Evolutionary conservation across 129 eudicot genomes (phyloP).

Genomic region (Flaveria linearis): DNA sequence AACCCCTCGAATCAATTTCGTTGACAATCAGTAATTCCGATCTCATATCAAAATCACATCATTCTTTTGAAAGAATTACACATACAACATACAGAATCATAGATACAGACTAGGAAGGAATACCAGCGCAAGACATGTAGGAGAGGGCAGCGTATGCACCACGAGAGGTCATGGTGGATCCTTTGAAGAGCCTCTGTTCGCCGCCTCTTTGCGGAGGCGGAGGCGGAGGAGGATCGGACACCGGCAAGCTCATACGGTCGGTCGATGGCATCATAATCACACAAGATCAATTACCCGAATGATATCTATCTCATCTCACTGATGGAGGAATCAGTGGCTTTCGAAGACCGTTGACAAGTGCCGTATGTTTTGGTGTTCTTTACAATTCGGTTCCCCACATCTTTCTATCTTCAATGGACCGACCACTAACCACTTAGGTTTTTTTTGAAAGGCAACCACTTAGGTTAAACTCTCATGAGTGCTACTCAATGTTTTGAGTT

Average conservation of each 20-base stretch:
- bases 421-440: background rate
- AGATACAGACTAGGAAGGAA: background rate
- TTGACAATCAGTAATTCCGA: slow-evolving; percentile 5
- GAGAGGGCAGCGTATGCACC: slow-evolving; percentile 94
- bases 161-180: slow-evolving; percentile 77
- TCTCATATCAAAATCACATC: background rate
- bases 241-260: slow-evolving; percentile 46
- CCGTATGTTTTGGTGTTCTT: background rate
- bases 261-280: slow-evolving; percentile 29
- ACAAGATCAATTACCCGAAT: slow-evolving; percentile 3
- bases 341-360: slow-evolving; percentile 4
- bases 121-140: slow-evolving; percentile 97
- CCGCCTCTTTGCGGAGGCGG: slow-evolving; percentile 18
- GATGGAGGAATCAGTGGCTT: slow-evolving; percentile 4
- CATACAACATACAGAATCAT: background rate
- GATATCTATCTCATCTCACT: slow-evolving; percentile 1
- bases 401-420: no score
- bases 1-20: background rate
- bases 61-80: background rate
- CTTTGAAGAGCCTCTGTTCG: slow-evolving; percentile 61
- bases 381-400: background rate
- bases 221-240: slow-evolving; percentile 42
- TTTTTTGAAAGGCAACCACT: no score
- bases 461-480: background rate
- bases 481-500: no score